Conservation (phyloP, 2,329 filamentous ascomycete genomes). For the Xylariaceae sp. region DNA sequence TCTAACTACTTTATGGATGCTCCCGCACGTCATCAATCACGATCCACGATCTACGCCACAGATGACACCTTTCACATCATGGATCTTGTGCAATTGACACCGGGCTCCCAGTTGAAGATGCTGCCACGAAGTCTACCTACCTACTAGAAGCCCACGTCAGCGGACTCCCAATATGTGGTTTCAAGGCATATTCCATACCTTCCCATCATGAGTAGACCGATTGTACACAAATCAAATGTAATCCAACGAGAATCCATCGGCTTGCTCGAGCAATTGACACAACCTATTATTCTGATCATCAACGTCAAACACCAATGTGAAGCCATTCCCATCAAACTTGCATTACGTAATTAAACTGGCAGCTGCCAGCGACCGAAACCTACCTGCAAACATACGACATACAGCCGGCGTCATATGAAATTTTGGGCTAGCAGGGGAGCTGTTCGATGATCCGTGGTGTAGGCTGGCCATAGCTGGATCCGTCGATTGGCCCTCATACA, state of each 20-base stretch:
- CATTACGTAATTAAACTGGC: background rate
- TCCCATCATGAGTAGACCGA: too few relatives aligned
- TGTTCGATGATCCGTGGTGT: background rate
- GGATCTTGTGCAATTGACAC: too few relatives aligned
- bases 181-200: background rate
- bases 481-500: background rate
- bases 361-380: background rate
- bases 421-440: background rate
- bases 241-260: too few relatives aligned
- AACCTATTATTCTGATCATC: too few relatives aligned
- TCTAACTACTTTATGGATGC: too few relatives aligned
- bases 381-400: background rate
- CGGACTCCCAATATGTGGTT: background rate
- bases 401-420: background rate
- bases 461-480: background rate
- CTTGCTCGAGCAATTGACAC: too few relatives aligned
- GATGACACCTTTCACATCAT: too few relatives aligned
- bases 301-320: too few relatives aligned
- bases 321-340: too few relatives aligned
- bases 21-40: too few relatives aligned
- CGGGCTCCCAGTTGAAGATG: background rate
- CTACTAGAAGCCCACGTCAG: background rate
- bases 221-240: too few relatives aligned
- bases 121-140: background rate
- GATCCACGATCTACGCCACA: too few relatives aligned